Evolutionary conservation across 2,329 filamentous ascomycete genomes (phyloP).

Genomic region (Phymatotrichopsis omnivora): DNA sequence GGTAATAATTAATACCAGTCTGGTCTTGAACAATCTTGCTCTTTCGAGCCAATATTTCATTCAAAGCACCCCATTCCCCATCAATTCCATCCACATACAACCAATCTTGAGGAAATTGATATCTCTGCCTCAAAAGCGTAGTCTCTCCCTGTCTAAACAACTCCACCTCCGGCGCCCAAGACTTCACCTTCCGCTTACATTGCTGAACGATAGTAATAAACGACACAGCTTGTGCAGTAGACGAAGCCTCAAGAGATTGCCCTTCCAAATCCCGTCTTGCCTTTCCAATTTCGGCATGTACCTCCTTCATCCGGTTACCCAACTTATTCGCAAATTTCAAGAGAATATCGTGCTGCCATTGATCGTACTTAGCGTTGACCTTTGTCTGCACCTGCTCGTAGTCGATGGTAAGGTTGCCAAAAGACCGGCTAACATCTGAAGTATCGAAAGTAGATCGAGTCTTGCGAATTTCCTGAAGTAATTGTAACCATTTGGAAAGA

Average conservation of each 20-base stretch:
- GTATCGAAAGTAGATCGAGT: conserved; percentile 95
- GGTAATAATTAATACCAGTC: conserved; percentile 40
- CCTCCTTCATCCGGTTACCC: conserved; percentile 80
- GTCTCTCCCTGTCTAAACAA: conserved; percentile 93
- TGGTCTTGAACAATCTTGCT: conserved; percentile 94
- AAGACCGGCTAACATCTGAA: conserved; percentile 81
- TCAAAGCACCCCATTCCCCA: conserved; percentile 86
- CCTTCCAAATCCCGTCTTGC: conserved; percentile 82
- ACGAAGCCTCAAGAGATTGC: conserved; percentile 85
- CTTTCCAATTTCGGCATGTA: conserved; percentile 84
- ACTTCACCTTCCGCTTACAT: conserved; percentile 84
- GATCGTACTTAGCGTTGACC: conserved; percentile 98
- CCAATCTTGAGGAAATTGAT: conserved; percentile 91
- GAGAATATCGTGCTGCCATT: conserved; percentile 97
- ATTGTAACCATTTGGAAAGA: conserved; percentile 82
- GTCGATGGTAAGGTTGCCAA: conserved; percentile 90
- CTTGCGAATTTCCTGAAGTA: conserved; percentile 94
- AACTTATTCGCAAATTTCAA: conserved; percentile 86
- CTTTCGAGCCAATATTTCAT: conserved; percentile 84
- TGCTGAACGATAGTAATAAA: conserved; percentile 98
- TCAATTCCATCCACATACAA: conserved; percentile 92
- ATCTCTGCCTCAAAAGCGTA: conserved; percentile 79
- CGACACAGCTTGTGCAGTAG: conserved; percentile 90
- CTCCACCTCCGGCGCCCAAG: conserved; percentile 92
- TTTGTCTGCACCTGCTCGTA: conserved; percentile 98